phyloP scores from a whole-genome alignment of 2,329 filamentous ascomycete species.

The Colletotrichum sp. region DNA sequence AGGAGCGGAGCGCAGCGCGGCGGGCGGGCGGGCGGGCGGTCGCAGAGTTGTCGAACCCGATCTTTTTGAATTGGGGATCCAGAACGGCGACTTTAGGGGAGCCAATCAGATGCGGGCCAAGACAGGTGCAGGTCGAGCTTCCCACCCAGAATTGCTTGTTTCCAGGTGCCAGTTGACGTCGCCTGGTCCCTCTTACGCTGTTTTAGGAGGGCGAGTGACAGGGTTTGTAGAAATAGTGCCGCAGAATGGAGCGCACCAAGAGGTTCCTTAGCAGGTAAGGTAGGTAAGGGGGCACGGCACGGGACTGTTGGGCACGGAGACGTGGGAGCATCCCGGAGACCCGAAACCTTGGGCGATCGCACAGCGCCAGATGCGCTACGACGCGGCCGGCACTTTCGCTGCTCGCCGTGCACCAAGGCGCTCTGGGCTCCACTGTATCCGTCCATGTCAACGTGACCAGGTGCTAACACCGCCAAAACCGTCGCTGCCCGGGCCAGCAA shows the following conservation, averaged over 20 bases:
- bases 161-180: slow-evolving; percentile 8
- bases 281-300: not conserved
- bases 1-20: slow-evolving; percentile 9
- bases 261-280: not conserved
- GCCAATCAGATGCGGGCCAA: slow-evolving; percentile 7
- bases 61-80: slow-evolving; percentile 4
- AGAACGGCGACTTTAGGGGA: not conserved
- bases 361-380: slow-evolving; percentile 1
- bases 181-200: not conserved
- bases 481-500: not conserved
- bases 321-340: slow-evolving; percentile 9
- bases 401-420: not conserved
- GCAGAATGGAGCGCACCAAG: not conserved
- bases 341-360: slow-evolving; percentile 9
- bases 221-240: not conserved
- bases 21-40: slow-evolving; percentile 5
- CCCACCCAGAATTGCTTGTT: slow-evolving; percentile 17
- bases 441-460: not conserved
- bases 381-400: not conserved
- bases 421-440: not conserved
- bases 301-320: not conserved
- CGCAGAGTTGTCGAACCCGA: slow-evolving; percentile 6
- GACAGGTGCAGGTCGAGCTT: slow-evolving; percentile 2
- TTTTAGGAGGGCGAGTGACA: not conserved
- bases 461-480: not conserved